Evolutionary conservation across 2,329 filamentous ascomycete species (phyloP).

Genomic region (Alternaria sp.): DNA sequence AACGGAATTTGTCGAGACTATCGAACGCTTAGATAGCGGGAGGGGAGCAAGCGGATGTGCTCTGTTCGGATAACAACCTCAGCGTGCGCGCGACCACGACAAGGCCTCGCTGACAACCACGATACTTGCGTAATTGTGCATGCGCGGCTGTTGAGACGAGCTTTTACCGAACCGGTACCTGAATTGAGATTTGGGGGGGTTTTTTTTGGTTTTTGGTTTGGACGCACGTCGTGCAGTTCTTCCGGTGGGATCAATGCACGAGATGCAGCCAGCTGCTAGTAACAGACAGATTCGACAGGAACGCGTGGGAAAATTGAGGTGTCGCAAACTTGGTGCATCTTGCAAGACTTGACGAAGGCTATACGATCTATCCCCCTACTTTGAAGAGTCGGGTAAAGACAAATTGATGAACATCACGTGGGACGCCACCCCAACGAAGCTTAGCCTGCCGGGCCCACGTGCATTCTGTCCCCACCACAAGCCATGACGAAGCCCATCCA

Average conservation of each 20-base stretch:
- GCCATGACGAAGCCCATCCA: not conserved
- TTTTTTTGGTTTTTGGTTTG: not conserved
- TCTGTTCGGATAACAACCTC: not conserved
- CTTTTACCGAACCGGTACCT: not conserved
- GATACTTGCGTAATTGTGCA: not conserved
- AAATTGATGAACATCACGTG: not conserved
- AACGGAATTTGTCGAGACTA: not conserved
- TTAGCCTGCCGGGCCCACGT: not conserved
- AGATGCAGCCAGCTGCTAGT: not conserved
- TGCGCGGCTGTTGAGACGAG: not conserved
- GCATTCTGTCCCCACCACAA: not conserved
- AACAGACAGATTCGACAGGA: not conserved
- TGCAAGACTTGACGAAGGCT: not conserved
- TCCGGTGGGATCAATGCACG: not conserved
- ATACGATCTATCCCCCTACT: not conserved
- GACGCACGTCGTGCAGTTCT: not conserved
- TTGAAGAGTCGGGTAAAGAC: not conserved
- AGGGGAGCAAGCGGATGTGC: not conserved
- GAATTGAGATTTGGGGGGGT: not conserved
- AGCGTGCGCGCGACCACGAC: not conserved
- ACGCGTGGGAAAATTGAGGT: not conserved
- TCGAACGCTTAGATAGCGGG: conserved; percentile 5
- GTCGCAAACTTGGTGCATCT: not conserved
- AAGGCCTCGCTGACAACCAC: not conserved
- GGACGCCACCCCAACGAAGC: not conserved